phyloP scores from a whole-genome alignment of 2,329 filamentous ascomycete genomes.

The Aureobasidium mangrovei region DNA sequence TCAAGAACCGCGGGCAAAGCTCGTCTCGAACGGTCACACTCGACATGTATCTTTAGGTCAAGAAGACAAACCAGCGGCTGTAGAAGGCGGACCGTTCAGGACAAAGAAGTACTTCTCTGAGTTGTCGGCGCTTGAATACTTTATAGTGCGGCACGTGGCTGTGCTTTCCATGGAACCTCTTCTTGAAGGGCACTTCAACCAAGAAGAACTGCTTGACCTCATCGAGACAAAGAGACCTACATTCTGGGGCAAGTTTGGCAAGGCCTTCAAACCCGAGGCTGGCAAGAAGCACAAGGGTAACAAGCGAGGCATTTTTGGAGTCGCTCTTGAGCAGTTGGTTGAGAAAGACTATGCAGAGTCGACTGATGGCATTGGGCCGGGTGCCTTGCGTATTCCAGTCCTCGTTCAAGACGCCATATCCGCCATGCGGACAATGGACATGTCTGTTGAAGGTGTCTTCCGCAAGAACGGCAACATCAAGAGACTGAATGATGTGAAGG shows the following conservation, averaged over 20 bases:
- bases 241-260: slow-evolving; percentile 97
- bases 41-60: slow-evolving; percentile 54
- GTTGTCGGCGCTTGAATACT: slow-evolving; percentile 88
- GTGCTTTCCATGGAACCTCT: slow-evolving; percentile 92
- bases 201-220: slow-evolving; percentile 83
- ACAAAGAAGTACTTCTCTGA: slow-evolving; percentile 90
- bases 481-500: slow-evolving; percentile 75
- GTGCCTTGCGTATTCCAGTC: slow-evolving; percentile 81
- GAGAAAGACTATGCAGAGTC: slow-evolving; percentile 94
- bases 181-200: slow-evolving; percentile 79
- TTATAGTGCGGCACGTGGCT: slow-evolving; percentile 90
- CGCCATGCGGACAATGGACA: slow-evolving; percentile 97
- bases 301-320: slow-evolving; percentile 90
- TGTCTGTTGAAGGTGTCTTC: slow-evolving; percentile 97
- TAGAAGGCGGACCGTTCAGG: slow-evolving; percentile 40
- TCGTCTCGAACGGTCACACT: slow-evolving; percentile 53
- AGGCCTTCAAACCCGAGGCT: slow-evolving; percentile 55
- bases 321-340: slow-evolving; percentile 77
- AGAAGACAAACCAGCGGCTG: slow-evolving; percentile 33
- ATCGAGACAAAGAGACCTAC: slow-evolving; percentile 91
- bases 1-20: slow-evolving; percentile 57
- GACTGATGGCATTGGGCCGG: slow-evolving; percentile 92
- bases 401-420: slow-evolving; percentile 90
- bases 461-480: slow-evolving; percentile 99
- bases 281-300: slow-evolving; percentile 69